Evolutionary conservation across 805 yeast species (phyloP).

Genomic region (Schwanniomyces yamadae): DNA sequence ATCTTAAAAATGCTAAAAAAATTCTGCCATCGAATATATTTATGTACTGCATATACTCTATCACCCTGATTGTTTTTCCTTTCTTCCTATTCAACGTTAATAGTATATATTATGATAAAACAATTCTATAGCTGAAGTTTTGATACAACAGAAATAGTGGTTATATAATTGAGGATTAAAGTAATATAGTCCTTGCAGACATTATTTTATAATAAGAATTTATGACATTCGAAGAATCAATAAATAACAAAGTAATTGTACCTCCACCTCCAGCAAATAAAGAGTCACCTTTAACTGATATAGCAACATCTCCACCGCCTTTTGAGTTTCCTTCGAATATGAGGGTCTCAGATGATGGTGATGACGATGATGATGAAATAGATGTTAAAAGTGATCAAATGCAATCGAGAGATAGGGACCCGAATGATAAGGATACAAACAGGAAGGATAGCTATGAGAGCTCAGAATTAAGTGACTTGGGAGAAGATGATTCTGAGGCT

Average conservation of each 20-base stretch:
- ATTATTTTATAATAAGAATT: background rate
- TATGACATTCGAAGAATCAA: slow-evolving; percentile 4
- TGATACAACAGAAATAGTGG: too few relatives aligned
- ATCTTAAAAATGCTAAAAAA: slow-evolving; percentile 7
- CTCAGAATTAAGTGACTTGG: slow-evolving; percentile 50
- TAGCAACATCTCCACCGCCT: slow-evolving; percentile 41
- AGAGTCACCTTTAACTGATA: slow-evolving; percentile 41
- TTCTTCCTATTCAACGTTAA: too few relatives aligned
- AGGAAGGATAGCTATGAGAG: slow-evolving; percentile 33
- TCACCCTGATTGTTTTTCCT: too few relatives aligned
- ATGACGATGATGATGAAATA: background rate
- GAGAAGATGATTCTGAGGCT: slow-evolving; percentile 74
- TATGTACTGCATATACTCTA: background rate
- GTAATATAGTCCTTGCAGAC: too few relatives aligned
- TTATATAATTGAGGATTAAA: background rate
- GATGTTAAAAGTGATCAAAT: slow-evolving; percentile 1
- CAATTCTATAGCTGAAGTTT: too few relatives aligned
- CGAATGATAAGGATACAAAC: background rate
- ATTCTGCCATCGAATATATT: background rate
- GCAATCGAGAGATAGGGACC: background rate
- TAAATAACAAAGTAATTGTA: slow-evolving; percentile 1
- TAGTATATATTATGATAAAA: too few relatives aligned
- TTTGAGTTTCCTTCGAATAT: slow-evolving; percentile 23
- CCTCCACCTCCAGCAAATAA: slow-evolving; percentile 17
- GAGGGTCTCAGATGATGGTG: slow-evolving; percentile 3